Evolutionary conservation across 2,329 filamentous ascomycete species (phyloP), one percentile per base, ranked within the genome.

Genomic region (Phoma sp.): DNA sequence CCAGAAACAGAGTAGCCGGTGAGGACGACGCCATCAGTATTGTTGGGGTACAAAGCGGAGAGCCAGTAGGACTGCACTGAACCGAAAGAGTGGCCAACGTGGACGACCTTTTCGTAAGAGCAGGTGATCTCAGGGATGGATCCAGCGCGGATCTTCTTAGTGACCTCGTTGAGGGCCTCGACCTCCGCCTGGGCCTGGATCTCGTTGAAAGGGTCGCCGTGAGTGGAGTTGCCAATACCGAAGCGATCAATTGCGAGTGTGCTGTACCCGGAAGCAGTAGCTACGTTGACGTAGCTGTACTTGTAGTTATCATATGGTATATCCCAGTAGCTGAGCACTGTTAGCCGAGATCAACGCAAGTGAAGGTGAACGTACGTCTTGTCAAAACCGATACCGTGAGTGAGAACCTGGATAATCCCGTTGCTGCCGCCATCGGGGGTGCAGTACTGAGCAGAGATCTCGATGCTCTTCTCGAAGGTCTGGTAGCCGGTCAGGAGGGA

Each of bases 21-120:
- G 6, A 89, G 77, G 45, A 86, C 72, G 33, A 88, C 76, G 32
- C 80, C 84, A 56, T 88, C 81, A 30, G 81, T 84, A 51, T 83
- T 74, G 47, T 77, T 65, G 1, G 84, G 84, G 62, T 84, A 76
- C 52, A 75, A 67, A 39, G 78, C 78, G 7, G 82, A 80, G 17
- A 89, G 76, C 40, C 74, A 78, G 70, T 85, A 87, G 2, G 80
- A 82, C 61, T 85, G 82, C 5, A 80, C 73, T 0, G 84, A 85
- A 26, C 87, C 87, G 61, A 86, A 89, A 0, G 83, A 86, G 75
- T 89, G 86, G 11, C 86, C 87, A 14, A 87, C 77, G 66, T 89
- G 86, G 7, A 86, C 75, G 20, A 84, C 74, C 63, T 82, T 77
- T 7, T 72, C 46, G 60, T 76, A 79, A 3, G 57, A 34, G 39